A percentile compares a stretch with the other conserved stretches of the same genome.
Conservation (phyloP, 2,329 filamentous ascomycete species). For the Ramichloridium luteum region DNA sequence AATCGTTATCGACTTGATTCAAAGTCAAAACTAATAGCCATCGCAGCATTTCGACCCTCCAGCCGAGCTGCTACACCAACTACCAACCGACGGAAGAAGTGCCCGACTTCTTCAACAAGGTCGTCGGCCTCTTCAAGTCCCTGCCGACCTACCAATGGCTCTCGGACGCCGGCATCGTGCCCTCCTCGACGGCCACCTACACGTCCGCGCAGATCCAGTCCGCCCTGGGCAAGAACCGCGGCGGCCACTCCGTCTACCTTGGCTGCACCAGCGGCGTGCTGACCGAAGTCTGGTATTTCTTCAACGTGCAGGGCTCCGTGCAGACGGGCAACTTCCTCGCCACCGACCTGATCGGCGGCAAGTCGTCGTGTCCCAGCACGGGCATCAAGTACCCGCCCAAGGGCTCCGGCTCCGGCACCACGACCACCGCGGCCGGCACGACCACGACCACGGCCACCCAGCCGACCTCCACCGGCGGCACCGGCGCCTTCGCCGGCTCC, state of each 20-base stretch:
- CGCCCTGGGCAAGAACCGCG: conserved; percentile 42
- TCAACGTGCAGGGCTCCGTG: conserved; percentile 47
- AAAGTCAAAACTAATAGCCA: conserved; percentile 48
- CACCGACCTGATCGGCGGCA: conserved; percentile 39
- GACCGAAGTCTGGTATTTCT: conserved; percentile 51
- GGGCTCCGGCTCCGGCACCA: conserved; percentile 19
- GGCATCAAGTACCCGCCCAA: conserved; percentile 58
- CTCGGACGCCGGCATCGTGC: conserved; percentile 47
- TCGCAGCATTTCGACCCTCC: conserved; percentile 61
- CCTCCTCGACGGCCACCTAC: conserved; percentile 46
- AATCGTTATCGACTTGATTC: too few species aligned
- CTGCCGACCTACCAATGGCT: conserved; percentile 55
- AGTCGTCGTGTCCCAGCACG: conserved; percentile 48
- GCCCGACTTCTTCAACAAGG: conserved; percentile 55
- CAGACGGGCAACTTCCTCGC: conserved; percentile 50
- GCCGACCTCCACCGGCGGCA: conserved; percentile 23
- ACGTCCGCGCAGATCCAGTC: conserved; percentile 45
- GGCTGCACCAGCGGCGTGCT: conserved; percentile 42
- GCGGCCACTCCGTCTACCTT: conserved; percentile 45
- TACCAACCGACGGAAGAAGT: conserved; percentile 50
- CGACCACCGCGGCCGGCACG: conserved; percentile 24
- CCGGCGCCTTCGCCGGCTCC: conserved; percentile 42
- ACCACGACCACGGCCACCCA: conserved; percentile 19
- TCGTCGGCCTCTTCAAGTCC: conserved; percentile 53
- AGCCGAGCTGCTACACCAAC: conserved; percentile 50